Conservation (phyloP, 305 asterid genomes). For the Fraxinus angustifolia region DNA sequence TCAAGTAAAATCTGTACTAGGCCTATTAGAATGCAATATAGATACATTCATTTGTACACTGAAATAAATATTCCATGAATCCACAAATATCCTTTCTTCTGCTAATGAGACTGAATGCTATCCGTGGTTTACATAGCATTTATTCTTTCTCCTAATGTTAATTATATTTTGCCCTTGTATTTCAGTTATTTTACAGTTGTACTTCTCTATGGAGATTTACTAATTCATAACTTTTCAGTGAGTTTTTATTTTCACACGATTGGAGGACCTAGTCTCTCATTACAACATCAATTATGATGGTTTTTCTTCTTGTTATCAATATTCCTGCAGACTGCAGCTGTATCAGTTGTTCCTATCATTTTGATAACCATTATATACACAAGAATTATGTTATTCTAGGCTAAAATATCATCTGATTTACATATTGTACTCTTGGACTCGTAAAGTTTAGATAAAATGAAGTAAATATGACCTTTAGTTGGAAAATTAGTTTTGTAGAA, state of each 20-base stretch:
- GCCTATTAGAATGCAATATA: background rate
- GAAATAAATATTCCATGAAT: background rate
- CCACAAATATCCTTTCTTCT: background rate
- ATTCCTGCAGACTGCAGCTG: background rate
- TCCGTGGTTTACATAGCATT: background rate
- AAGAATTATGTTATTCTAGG: background rate
- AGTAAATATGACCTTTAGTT: background rate
- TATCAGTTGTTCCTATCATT: background rate
- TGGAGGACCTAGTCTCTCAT: background rate
- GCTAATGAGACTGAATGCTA: background rate
- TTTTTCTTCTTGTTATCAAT: background rate
- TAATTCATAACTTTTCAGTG: background rate
- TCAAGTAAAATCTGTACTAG: background rate
- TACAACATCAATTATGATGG: background rate
- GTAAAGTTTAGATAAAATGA: background rate
- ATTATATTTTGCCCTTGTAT: background rate
- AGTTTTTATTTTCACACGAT: background rate
- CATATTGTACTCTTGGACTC: background rate
- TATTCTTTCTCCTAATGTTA: background rate
- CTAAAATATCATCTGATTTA: background rate
- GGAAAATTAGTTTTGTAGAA: background rate
- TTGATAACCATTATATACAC: background rate
- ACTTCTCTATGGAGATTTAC: background rate
- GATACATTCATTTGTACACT: background rate
- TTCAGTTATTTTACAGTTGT: background rate